Evolutionary conservation across 805 yeast genomes (phyloP), one percentile per base, ranked within the genome.

Genomic region (Myxozyma lipomycoides): DNA sequence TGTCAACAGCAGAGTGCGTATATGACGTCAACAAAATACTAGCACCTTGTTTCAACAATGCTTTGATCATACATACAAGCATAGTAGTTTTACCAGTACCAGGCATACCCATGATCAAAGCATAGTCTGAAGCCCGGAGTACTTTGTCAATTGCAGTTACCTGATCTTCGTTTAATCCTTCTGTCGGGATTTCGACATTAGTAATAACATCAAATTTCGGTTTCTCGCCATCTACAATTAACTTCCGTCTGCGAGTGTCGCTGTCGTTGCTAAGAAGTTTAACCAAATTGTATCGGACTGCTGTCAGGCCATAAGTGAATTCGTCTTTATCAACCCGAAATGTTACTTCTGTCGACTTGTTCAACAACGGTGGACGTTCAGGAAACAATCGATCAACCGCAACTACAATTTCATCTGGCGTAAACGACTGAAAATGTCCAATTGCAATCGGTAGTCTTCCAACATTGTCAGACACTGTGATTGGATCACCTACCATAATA

Each of bases 41-140:
- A 62, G 85, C 85, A 1, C 79, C 81, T 42, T 75, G 74, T 1
- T 69, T 67, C 2, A 82, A 83, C 25, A 93, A 64, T 37, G 77
- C 70, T 50, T 77, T 74, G 39, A 90, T 83, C 17, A 93, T 62
- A 41, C 83, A 81, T 0, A 95, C 84, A 47, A 93, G 89, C 0
- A 90, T 85, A 0, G 98, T 88, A 1, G 96, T 88, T 63, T 88
- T 88, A 7, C 96, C 98, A 0, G 98, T 93, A 2, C 98, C 98
- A 0, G 98, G 98, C 98, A 93, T 93, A 0, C 98, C 98, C 52
- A 91, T 70, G 18, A 93, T 78, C 60, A 93, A 72, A 3, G 90
- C 74, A 63, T 86, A 93, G 64, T 90, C 95, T 37, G 43, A 38
- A 1, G 59, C 59, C 42, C 22, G 19, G n/a, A 88, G 64, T 0